Evolutionary conservation across 208 protist genomes (phyloP).

Genomic region (Trypanosoma platydactyli): DNA sequence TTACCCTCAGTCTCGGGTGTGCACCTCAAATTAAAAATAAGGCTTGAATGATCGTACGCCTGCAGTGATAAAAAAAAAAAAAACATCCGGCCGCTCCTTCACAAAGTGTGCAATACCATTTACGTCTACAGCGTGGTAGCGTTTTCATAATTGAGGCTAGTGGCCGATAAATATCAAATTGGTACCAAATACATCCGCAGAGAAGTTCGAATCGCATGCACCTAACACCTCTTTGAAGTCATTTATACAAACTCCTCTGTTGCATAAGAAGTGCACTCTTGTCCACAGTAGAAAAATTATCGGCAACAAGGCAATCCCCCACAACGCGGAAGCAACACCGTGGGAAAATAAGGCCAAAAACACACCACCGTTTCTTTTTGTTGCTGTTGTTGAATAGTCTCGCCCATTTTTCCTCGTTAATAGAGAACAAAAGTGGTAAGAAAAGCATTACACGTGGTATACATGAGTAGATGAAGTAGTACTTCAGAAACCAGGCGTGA

Average conservation of each 20-base stretch:
- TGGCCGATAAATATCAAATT: too few species aligned
- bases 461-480: too few species aligned
- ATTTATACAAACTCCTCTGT: slow-evolving; percentile 52
- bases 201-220: slow-evolving; percentile 11
- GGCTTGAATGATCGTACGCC: slow-evolving; percentile 70
- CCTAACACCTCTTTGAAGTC: slow-evolving; percentile 39
- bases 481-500: too few species aligned
- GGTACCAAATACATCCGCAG: too few species aligned
- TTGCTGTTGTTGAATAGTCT: too few species aligned
- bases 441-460: too few species aligned
- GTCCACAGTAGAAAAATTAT: slow-evolving; percentile 59
- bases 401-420: too few species aligned
- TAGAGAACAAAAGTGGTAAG: too few species aligned
- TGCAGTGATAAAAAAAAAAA: slow-evolving; percentile 87
- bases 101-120: slow-evolving; percentile 49
- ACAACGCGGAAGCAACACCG: slow-evolving; percentile 70
- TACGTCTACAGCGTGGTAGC: slow-evolving; percentile 62
- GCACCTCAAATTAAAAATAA: slow-evolving; percentile 80
- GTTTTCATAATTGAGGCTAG: slow-evolving; percentile 35
- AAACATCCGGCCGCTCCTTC: slow-evolving; percentile 55
- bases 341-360: slow-evolving; percentile 64
- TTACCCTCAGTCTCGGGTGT: slow-evolving; percentile 9
- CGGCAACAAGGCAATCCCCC: slow-evolving; percentile 59
- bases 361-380: too few species aligned
- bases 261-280: slow-evolving; percentile 61